Evolutionary conservation across 176 grass and related monocot species (phyloP).

Genomic region (Olyra latifolia): DNA sequence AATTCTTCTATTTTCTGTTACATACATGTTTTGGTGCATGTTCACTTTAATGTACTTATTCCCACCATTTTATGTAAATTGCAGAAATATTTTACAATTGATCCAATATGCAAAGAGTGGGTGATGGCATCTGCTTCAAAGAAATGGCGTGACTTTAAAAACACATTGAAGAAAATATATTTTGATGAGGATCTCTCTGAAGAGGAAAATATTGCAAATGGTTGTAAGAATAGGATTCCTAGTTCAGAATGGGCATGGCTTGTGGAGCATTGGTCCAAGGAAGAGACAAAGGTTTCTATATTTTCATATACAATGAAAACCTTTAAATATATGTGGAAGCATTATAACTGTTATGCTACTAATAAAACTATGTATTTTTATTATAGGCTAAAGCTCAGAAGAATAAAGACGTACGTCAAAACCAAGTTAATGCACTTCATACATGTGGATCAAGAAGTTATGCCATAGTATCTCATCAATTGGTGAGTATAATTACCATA

Average conservation of each 20-base stretch:
- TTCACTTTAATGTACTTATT: too few relatives aligned
- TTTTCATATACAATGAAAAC: too few relatives aligned
- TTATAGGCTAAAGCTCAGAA: too few relatives aligned
- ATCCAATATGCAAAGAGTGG: neutral
- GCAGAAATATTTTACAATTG: neutral
- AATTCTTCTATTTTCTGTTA: too few relatives aligned
- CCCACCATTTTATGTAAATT: neutral
- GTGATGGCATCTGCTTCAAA: neutral
- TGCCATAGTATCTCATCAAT: neutral
- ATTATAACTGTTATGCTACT: too few relatives aligned
- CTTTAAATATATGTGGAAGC: too few relatives aligned
- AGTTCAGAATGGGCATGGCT: neutral
- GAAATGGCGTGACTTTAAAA: neutral
- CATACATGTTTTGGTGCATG: too few relatives aligned
- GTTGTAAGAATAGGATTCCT: neutral
- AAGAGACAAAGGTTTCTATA: neutral
- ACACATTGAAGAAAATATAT: neutral
- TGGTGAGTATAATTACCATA: neutral
- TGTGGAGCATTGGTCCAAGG: neutral
- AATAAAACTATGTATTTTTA: too few relatives aligned
- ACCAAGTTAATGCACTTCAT: neutral
- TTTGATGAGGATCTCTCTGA: neutral
- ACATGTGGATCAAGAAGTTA: neutral
- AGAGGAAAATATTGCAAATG: neutral
- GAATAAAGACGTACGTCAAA: neutral